Conservation (phyloP, 768 basidiomycete genomes). For the Sarcodon sp. region DNA sequence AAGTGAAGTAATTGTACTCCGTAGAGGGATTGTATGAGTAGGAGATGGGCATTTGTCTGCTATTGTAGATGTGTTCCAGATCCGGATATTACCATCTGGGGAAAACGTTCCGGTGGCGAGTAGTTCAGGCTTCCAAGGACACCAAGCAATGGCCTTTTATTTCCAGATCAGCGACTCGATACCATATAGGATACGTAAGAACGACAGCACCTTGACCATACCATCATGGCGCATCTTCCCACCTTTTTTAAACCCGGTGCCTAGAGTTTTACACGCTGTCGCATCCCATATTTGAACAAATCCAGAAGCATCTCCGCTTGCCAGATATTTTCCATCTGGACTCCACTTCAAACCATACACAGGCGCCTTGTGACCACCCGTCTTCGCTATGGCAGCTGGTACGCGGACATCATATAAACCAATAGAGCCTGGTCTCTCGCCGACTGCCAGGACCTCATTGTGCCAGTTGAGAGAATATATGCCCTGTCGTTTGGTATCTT, state of each 20-base stretch:
- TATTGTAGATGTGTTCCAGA: slow-evolving; percentile 26
- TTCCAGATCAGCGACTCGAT: neutral
- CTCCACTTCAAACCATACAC: slow-evolving; percentile 29
- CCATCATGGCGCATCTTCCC: slow-evolving; percentile 29
- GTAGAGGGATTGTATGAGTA: slow-evolving; percentile 22
- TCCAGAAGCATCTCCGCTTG: slow-evolving; percentile 27
- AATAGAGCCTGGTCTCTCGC: slow-evolving; percentile 24
- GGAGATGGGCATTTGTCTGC: slow-evolving; percentile 26
- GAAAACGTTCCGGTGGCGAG: slow-evolving; percentile 58
- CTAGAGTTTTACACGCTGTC: slow-evolving; percentile 19
- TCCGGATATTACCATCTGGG: slow-evolving; percentile 42
- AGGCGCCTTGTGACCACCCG: slow-evolving; percentile 20
- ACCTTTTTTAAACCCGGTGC: slow-evolving; percentile 17
- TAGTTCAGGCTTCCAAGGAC: slow-evolving; percentile 58
- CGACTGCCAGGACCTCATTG: slow-evolving; percentile 23
- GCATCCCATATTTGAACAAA: slow-evolving; percentile 31
- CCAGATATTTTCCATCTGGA: slow-evolving; percentile 24
- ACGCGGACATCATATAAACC: slow-evolving; percentile 23
- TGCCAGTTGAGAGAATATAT: slow-evolving; percentile 30
- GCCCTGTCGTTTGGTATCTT: slow-evolving; percentile 17
- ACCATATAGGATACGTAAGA: neutral
- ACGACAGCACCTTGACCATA: slow-evolving; percentile 25
- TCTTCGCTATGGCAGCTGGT: slow-evolving; percentile 13
- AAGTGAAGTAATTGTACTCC: slow-evolving; percentile 6
- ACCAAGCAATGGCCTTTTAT: slow-evolving; percentile 56